Conservation (phyloP, 2,329 filamentous ascomycete genomes). For the Aureobasidium sp. region DNA sequence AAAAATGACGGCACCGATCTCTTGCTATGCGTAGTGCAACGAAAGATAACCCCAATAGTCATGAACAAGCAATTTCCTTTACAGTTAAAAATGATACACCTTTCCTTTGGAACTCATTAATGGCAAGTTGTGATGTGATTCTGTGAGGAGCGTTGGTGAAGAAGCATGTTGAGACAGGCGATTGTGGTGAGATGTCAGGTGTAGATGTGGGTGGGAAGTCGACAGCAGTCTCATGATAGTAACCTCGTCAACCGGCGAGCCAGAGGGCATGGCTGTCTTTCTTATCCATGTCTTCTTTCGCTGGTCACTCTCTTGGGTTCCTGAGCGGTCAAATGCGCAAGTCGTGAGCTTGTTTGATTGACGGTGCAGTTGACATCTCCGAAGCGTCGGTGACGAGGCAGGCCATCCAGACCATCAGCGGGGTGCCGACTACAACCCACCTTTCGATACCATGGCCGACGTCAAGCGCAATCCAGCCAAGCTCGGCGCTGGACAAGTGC, state of each 20-base stretch:
- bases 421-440: not conserved
- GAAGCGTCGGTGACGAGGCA: not conserved
- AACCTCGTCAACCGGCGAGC: not conserved
- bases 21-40: constrained; percentile 10
- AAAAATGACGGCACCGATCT: not conserved
- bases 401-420: not conserved
- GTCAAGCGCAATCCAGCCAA: constrained; percentile 50
- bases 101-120: not conserved
- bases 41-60: constrained; percentile 9
- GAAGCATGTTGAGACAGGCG: not conserved
- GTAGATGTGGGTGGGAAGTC: not conserved
- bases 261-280: not conserved
- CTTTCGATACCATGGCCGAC: constrained; percentile 41
- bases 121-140: not conserved
- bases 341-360: not conserved
- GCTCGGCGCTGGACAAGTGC: constrained; percentile 32
- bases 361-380: not conserved
- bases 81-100: constrained; percentile 4
- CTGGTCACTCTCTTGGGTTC: not conserved
- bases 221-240: not conserved
- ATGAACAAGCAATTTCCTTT: constrained; percentile 11
- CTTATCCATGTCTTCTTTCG: not conserved
- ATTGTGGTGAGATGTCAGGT: constrained; percentile 1
- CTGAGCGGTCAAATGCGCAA: not conserved
- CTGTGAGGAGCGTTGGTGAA: not conserved